Base-by-base conservation (phyloP, 306 rosid genomes). In the Mimosa bimucronata region DNA sequence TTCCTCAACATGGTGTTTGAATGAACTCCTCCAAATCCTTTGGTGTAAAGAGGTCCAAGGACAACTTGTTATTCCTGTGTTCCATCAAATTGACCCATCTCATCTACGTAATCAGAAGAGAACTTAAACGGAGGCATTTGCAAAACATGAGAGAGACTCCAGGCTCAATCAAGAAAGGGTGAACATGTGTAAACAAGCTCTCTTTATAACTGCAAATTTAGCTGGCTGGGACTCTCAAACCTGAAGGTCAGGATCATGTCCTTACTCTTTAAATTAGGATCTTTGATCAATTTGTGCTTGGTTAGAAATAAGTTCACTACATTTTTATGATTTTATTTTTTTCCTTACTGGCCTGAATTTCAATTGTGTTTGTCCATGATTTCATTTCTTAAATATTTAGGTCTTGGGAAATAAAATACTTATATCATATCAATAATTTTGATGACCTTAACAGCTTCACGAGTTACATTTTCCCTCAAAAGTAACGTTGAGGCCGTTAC, bases 1-100 rank as follows among this genome's bases (percentile, higher is more conserved):
- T 21, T 9, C 34, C 45, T 76, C 80, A n/a, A 44, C n/a, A 7
- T 76, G 80, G 73, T 76, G 80, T 53, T 64, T 76, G 80, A 34
- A 64, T 5, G 80, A 76, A 68, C 76, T 78, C 4, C 15, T n/a
- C 30, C 30, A 55, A 1, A 68, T 78, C 14, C 44, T 78, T 1
- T 7, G 44, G 30, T 53, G 76, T 66, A 68, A 15, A 19, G 25
- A 68, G 23, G 23, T 53, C 26, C 6, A 50, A 1, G 81, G 81
- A 0, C 81, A 68, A 10, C 16, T 50, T 53, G 76, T 71, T 21
- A 68, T 82, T 0, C 67, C 81, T 0, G 45, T 78, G 8, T 68
- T 78, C 40, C 71, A 79, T 12, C 16, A 45, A 61, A 19, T 42
- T 5, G 77, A 77, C n/a, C 80, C 80, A 25, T 64, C 80, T 0